Evolutionary conservation across 306 rosid genomes (phyloP), one percentile per base, ranked within the genome.

Genomic region (Citrullus amarus): DNA sequence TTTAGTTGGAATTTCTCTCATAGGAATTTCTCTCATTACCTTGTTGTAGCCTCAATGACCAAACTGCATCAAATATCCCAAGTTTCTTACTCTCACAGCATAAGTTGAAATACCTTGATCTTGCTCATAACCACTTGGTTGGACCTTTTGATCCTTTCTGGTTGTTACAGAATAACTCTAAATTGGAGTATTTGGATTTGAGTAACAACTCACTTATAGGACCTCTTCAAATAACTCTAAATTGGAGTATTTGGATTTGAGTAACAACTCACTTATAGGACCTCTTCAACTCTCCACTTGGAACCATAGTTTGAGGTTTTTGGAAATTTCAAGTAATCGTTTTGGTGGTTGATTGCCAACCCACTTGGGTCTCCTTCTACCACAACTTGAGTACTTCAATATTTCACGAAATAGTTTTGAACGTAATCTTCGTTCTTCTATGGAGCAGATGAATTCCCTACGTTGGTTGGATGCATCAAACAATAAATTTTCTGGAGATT

Each of bases 1-100:
- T 83, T 50, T 81, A 83, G 8, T 46, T 83, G 54, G 10, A 46
- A 36, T 5, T 36, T 11, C 80, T 83, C 22, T 25, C 53, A 22
- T 25, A 79, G 54, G n/a, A 57, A 36, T 3, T 36, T 11, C 80
- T 83, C 22, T 25, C 53, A 22, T 18, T 79, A 8, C 25, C 14
- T 4, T 22, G 36, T 11, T 79, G 74, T 20, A 78, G 39, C 57
- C 28, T 73, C 9, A 74, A 73, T n/a, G 36, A 22, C 28, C 60
- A 46, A 56, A 62, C 80, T 6, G 3, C 75, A 43, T 38, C 32
- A 9, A 39, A 57, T 0, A 30, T 78, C 16, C 82, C 80, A 3
- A 74, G 10, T n/a, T 79, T 77, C 53, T 53, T 79, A 30, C 22
- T 13, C 30, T 18, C 65, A 18, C 80, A 78, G 5, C 13, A 14